phyloP scores from a whole-genome alignment of 495 filamentous ascomycete species.

The Penicillium arizonense region DNA sequence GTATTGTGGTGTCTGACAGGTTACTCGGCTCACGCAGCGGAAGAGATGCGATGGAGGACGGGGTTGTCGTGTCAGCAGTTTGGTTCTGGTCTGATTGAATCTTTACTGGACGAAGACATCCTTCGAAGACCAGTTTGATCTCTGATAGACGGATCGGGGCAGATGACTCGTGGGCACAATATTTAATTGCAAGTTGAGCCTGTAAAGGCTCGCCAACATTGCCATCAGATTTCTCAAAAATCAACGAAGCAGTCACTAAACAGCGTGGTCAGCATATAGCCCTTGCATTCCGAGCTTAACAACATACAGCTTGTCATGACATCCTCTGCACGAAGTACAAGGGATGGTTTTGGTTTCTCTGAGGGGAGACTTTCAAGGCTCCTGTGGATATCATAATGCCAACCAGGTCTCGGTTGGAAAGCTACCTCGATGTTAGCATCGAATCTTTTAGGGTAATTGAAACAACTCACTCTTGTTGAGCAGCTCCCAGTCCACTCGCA shows the following conservation, averaged over 20 bases:
- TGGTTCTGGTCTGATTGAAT: conserved; percentile 33
- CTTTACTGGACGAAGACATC: conserved; percentile 61
- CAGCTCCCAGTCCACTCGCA: conserved; percentile 85
- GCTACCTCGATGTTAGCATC: conserved; percentile 34
- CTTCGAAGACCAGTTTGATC: conserved; percentile 66
- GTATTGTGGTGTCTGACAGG: conserved; percentile 25
- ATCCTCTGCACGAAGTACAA: conserved; percentile 66
- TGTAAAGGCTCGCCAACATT: conserved; percentile 77
- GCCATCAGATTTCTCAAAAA: conserved; percentile 71
- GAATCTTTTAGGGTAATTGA: background rate
- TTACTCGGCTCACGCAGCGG: conserved; percentile 35
- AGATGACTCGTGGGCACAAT: conserved; percentile 61
- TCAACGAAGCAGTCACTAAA: conserved; percentile 64
- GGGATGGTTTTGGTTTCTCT: conserved; percentile 55
- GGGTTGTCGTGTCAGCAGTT: conserved; percentile 23
- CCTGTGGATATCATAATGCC: conserved; percentile 72
- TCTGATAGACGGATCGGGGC: conserved; percentile 62
- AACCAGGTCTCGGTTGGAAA: conserved; percentile 59
- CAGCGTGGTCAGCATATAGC: conserved; percentile 1
- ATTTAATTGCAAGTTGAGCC: conserved; percentile 72
- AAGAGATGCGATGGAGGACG: conserved; percentile 27
- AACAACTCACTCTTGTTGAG: conserved; percentile 58
- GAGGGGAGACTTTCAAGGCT: conserved; percentile 57
- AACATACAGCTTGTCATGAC: conserved; percentile 64
- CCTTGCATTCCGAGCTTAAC: background rate